Base-by-base conservation (phyloP, 768 basidiomycete genomes). In the Boletus vinaceobasis region DNA sequence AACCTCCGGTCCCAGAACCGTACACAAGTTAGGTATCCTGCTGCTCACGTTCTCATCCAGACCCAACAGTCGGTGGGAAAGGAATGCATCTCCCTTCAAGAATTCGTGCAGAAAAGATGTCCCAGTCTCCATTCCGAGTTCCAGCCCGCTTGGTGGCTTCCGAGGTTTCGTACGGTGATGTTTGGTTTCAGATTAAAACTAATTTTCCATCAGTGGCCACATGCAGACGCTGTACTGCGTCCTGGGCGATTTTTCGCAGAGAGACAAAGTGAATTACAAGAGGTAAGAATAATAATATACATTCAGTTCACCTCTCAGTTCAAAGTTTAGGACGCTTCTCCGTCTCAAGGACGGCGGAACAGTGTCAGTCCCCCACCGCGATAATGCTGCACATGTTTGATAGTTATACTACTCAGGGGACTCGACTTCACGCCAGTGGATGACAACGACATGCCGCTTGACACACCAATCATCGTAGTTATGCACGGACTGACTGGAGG, bases 401-500 rank as follows among this genome's bases (percentile, higher is more conserved):
- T 48, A 19, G 31, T 52, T 23, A 7, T 21, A n/a, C 38, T 51
- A 1, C 37, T n/a, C 38, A 71, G 70, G 26, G 70, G 70, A 48
- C 68, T 71, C 33, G 70, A 71, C 46, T 73, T 73, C 46, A 60
- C 70, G 23, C 70, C 68, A 33, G 52, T 63, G 15, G 65, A 71
- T 48, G 55, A 61, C 29, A 43, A 31, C n/a, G 42, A 57, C 50
- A 47, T 73, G 46, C 48, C 45, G 11, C 38, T 55, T 26, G 56
- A 67, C 38, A 66, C 70, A 38, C 71, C 70, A 19, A 60, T 71
- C 35, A 53, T 71, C 27, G 71, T 71, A 4, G 71, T 73, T 27
- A 54, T 61, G 63, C 70, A 71, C 21, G 70, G 70, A 27, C 50
- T 71, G 23, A 71, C 70, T 23, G 70, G 70, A 52, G 70, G 70